These are phyloP conservation scores for Penicillium coffeae DNA, from an alignment of 495 filamentous ascomycete species.

Conservation along the genomic window DNA sequence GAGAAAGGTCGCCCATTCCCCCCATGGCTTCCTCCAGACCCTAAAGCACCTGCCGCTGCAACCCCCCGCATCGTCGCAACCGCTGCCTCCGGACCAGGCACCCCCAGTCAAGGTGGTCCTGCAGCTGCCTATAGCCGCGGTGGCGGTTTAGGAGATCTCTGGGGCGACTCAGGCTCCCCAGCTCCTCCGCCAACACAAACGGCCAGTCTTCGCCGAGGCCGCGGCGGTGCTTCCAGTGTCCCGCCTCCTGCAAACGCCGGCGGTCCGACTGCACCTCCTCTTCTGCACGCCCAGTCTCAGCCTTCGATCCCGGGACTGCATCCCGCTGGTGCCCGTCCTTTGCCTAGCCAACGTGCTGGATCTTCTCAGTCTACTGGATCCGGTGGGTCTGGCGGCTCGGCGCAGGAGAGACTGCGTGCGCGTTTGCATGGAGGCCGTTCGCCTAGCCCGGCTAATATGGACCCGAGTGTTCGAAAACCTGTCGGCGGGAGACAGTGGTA, in stretches of 20 bases:
- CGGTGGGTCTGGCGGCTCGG: constrained; percentile 47
- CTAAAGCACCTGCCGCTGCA: constrained; percentile 63
- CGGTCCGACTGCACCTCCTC: constrained; percentile 12
- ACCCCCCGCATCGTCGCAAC: constrained; percentile 49
- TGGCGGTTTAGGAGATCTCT: constrained; percentile 70
- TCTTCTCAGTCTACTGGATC: constrained; percentile 58
- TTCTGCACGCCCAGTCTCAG: constrained; percentile 12
- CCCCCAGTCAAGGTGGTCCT: constrained; percentile 33
- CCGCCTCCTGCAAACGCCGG: constrained; percentile 23
- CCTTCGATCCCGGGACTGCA: too few relatives aligned
- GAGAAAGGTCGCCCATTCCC: constrained; percentile 84
- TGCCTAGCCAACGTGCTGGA: constrained; percentile 67
- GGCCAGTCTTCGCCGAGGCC: constrained; percentile 51
- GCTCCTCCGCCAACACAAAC: constrained; percentile 46
- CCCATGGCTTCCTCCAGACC: constrained; percentile 83
- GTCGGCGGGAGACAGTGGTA: constrained; percentile 25
- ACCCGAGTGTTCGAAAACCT: constrained; percentile 37
- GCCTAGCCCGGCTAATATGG: constrained; percentile 31
- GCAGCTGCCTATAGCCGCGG: constrained; percentile 31
- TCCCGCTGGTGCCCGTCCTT: constrained; percentile 48
- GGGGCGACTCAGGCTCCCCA: constrained; percentile 61
- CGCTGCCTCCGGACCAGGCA: constrained; percentile 44
- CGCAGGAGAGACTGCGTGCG: constrained; percentile 66
- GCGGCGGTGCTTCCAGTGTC: constrained; percentile 14
- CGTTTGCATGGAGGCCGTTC: constrained; percentile 55